Evolutionary conservation across 768 basidiomycete genomes (phyloP).

Genomic region (Lactarius deliciosus): DNA sequence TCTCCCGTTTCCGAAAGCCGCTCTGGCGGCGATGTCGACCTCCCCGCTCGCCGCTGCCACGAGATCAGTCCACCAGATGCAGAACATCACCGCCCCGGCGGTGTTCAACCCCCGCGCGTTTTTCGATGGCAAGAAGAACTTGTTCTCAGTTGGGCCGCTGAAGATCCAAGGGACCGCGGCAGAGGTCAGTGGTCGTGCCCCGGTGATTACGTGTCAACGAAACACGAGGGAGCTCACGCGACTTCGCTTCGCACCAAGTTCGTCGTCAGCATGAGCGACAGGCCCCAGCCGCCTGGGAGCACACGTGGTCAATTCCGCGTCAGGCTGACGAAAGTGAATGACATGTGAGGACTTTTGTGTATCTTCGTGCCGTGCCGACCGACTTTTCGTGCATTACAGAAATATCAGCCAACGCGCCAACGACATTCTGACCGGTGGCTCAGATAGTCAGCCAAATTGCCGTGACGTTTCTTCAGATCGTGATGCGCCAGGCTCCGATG

Average conservation of each 20-base stretch:
- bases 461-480: constrained; percentile 22
- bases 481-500: constrained; percentile 28
- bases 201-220: background rate
- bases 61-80: constrained; percentile 24
- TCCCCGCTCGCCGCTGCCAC: constrained; percentile 24
- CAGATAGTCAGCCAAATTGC: constrained; percentile 19
- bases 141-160: constrained; percentile 22
- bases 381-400: constrained; percentile 4
- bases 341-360: constrained; percentile 11
- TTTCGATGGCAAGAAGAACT: constrained; percentile 27
- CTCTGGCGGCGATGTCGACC: constrained; percentile 17
- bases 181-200: constrained; percentile 10
- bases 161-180: constrained; percentile 25
- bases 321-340: constrained; percentile 23
- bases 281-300: constrained; percentile 16
- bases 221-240: constrained; percentile 11
- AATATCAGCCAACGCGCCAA: constrained; percentile 20
- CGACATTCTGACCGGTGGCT: constrained; percentile 13
- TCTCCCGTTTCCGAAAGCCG: constrained; percentile 10
- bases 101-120: constrained; percentile 26
- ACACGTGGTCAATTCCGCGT: constrained; percentile 24
- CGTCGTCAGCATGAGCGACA: constrained; percentile 17
- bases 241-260: constrained; percentile 10
- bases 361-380: background rate
- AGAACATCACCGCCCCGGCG: constrained; percentile 12